phyloP scores from a whole-genome alignment of 768 basidiomycete genomes.

The Hypsizygus marmoreus region DNA sequence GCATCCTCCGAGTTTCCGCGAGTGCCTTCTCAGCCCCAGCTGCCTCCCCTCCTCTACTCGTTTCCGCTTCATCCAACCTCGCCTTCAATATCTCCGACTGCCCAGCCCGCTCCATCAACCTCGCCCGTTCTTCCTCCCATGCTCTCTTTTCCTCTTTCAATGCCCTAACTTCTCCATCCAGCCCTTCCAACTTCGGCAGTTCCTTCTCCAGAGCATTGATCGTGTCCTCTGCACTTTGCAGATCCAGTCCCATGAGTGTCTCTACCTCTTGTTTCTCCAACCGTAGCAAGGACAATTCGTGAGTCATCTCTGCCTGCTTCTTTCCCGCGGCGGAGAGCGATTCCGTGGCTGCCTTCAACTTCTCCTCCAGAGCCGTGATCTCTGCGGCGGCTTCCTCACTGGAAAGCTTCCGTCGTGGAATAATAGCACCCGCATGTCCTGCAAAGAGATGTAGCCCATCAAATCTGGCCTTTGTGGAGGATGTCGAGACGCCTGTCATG shows the following conservation, averaged over 20 bases:
- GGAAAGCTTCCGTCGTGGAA: conserved; percentile 49
- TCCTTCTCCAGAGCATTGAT: conserved; percentile 59
- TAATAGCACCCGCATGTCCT: conserved; percentile 69
- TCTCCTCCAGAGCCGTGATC: conserved; percentile 59
- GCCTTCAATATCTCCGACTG: conserved; percentile 40
- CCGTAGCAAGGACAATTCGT: conserved; percentile 61
- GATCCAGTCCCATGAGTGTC: conserved; percentile 62
- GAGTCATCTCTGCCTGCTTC: conserved; percentile 60
- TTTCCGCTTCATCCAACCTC: conserved; percentile 45
- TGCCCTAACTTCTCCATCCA: conserved; percentile 47
- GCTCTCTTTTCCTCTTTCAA: conserved; percentile 49
- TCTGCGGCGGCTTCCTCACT: conserved; percentile 47
- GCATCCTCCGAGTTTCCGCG: conserved; percentile 33
- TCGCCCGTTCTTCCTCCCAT: conserved; percentile 52
- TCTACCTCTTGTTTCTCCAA: conserved; percentile 74
- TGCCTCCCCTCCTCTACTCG: conserved; percentile 38
- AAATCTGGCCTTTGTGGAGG: conserved; percentile 59
- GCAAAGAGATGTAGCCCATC: conserved; percentile 87
- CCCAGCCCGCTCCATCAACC: conserved; percentile 41
- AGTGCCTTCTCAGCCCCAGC: conserved; percentile 42
- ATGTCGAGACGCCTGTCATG: conserved; percentile 40
- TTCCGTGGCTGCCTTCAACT: conserved; percentile 60
- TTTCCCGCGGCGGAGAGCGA: conserved; percentile 59
- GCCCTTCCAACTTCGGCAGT: conserved; percentile 48
- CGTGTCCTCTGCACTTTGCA: conserved; percentile 68